Conservation (phyloP, 257 asterid species). For the Solanum bulbocastanum region DNA sequence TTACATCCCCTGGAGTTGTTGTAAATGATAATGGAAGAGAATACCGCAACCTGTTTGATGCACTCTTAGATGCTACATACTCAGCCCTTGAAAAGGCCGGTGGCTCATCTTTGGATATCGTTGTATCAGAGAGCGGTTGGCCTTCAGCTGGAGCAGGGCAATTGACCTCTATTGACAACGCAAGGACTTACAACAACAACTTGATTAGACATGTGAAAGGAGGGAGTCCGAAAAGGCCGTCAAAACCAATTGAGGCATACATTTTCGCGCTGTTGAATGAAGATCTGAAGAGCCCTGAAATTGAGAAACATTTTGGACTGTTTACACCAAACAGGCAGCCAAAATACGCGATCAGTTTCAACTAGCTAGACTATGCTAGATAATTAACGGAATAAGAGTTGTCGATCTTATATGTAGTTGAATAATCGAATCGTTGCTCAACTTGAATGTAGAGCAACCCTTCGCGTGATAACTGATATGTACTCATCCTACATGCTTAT, state of each 20-base stretch:
- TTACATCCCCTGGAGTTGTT: slow-evolving; percentile 4
- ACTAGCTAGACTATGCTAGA: not conserved
- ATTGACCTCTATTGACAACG: slow-evolving; percentile 11
- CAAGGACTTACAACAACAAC: slow-evolving; percentile 14
- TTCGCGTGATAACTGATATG: not conserved
- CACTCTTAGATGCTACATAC: slow-evolving; percentile 21
- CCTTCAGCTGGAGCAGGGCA: slow-evolving; percentile 23
- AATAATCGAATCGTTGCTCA: not conserved
- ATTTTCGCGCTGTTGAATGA: slow-evolving; percentile 26
- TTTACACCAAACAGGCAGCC: slow-evolving; percentile 6
- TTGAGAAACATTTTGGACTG: slow-evolving; percentile 21
- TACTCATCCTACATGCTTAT: not conserved
- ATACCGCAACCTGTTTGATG: slow-evolving; percentile 20
- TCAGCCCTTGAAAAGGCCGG: slow-evolving; percentile 26
- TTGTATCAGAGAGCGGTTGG: slow-evolving; percentile 38
- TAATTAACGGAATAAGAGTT: not conserved
- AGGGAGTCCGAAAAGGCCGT: slow-evolving; percentile 23
- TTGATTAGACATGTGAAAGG: slow-evolving; percentile 10
- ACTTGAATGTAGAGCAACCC: not conserved
- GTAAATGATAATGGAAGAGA: slow-evolving; percentile 8
- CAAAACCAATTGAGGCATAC: slow-evolving; percentile 16
- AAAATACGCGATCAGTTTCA: slow-evolving; percentile 15
- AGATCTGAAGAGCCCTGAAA: slow-evolving; percentile 13
- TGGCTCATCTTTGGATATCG: slow-evolving; percentile 14
- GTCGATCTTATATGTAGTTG: not conserved